Percentiles rank a stretch among this genome's conserved stretches.
These are phyloP conservation scores for Dryadomyces sulphureus DNA, from an alignment of 2,329 filamentous ascomycete genomes.

Conservation along the genomic window DNA sequence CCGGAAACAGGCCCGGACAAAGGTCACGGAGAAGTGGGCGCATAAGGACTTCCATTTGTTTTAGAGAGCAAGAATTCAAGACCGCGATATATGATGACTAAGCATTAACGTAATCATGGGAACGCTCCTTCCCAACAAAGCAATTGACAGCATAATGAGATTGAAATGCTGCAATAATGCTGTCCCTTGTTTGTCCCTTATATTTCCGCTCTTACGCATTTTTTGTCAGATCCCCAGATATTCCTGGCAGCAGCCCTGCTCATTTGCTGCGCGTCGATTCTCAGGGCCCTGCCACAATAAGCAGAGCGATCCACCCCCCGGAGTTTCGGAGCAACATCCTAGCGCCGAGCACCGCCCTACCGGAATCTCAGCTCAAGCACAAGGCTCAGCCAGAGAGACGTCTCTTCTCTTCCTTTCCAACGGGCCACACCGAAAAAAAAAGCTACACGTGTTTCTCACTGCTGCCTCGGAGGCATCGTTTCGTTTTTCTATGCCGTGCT, in stretches of 20 bases:
- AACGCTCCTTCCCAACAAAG: no score
- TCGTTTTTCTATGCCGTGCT: no score
- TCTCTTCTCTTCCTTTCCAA: not conserved
- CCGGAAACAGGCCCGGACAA: constrained; percentile 66
- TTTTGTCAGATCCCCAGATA: no score
- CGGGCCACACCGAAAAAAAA: not conserved
- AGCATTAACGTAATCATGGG: no score
- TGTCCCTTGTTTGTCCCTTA: no score
- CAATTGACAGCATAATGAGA: no score
- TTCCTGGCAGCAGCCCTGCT: no score
- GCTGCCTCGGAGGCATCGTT: no score
- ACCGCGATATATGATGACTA: no score
- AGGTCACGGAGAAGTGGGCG: constrained; percentile 88
- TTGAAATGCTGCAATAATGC: no score
- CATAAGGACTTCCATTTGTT: constrained; percentile 78
- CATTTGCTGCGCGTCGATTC: no score
- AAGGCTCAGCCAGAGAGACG: constrained; percentile 1
- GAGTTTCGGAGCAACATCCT: constrained; percentile 10
- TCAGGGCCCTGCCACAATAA: not conserved
- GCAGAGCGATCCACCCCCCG: constrained; percentile 4
- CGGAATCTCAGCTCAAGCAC: not conserved
- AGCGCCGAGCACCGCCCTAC: constrained; percentile 1
- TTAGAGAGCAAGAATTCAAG: constrained; percentile 2
- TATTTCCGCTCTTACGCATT: no score
- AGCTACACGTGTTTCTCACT: not conserved